Evolutionary conservation across 805 yeast species (phyloP).

Genomic region (Scheffersomyces ergatensis): DNA sequence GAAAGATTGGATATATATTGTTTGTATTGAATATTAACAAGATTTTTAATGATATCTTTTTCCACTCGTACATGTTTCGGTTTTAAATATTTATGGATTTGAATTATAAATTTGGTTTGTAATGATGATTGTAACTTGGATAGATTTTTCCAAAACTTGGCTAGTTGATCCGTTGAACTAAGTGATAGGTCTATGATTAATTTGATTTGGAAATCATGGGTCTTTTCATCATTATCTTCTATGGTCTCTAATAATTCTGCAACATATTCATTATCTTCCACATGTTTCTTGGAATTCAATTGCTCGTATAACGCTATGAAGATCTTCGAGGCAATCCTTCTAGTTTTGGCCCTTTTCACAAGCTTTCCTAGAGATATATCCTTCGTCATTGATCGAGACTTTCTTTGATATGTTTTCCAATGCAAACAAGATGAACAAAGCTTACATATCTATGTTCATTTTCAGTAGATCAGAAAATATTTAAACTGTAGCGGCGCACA

Average conservation of each 20-base stretch:
- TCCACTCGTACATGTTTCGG: neutral
- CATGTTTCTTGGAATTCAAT: constrained; percentile 16
- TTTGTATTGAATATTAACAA: constrained; percentile 10
- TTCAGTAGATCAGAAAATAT: too few relatives aligned
- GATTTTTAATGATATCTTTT: constrained; percentile 6
- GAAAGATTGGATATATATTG: constrained; percentile 7
- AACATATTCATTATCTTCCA: constrained; percentile 22
- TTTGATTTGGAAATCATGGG: constrained; percentile 9
- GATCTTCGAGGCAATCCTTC: constrained; percentile 17
- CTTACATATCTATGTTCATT: too few relatives aligned
- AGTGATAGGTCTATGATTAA: constrained; percentile 18
- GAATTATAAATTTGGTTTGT: constrained; percentile 12
- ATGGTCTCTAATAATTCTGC: constrained; percentile 22
- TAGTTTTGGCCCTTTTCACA: constrained; percentile 16
- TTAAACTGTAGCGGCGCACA: too few relatives aligned
- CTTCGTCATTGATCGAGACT: constrained; percentile 3
- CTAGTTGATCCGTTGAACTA: constrained; percentile 13
- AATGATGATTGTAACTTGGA: constrained; percentile 1
- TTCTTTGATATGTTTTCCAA: too few relatives aligned
- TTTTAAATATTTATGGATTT: constrained; percentile 5
- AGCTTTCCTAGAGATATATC: constrained; percentile 11
- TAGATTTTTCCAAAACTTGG: constrained; percentile 22
- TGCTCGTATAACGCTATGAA: constrained; percentile 28
- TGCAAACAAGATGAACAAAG: too few relatives aligned
- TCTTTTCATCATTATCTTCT: constrained; percentile 1